A percentile compares a stretch with the other conserved stretches of the same genome.
phyloP scores from a whole-genome alignment of 108 stramenopile genomes.

The Aurantiochytrium sp. region DNA sequence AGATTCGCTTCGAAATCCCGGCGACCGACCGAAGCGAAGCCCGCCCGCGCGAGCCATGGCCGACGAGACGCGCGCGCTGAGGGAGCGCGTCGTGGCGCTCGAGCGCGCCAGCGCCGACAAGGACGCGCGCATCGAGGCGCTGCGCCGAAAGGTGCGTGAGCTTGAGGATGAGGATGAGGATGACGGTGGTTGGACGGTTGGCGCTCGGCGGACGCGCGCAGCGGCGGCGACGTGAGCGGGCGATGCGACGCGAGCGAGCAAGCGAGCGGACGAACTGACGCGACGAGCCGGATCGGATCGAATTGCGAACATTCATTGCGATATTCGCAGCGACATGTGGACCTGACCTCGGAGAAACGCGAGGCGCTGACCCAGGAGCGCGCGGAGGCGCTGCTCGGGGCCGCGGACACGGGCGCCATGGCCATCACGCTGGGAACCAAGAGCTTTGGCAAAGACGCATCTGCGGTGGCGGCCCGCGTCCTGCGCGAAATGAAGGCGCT shows the following conservation, averaged over 20 bases:
- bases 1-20: too few relatives aligned
- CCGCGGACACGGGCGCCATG: background rate
- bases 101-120: background rate
- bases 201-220: too few relatives aligned
- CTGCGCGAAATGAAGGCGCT: constrained; percentile 2
- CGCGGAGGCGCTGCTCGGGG: background rate
- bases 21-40: too few relatives aligned
- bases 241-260: too few relatives aligned
- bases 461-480: background rate
- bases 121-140: background rate
- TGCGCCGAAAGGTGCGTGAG: too few relatives aligned
- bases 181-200: too few relatives aligned
- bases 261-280: too few relatives aligned
- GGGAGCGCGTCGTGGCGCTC: background rate
- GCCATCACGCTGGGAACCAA: constrained; percentile 8
- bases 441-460: constrained; percentile 16
- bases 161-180: too few relatives aligned
- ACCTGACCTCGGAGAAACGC: background rate
- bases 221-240: too few relatives aligned
- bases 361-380: constrained; percentile 20
- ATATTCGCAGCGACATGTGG: background rate
- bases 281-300: background rate
- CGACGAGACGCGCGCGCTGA: background rate
- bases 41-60: too few relatives aligned
- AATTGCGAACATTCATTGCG: background rate